Evolutionary conservation across 192 early-diverging fungal genomes (phyloP), one percentile per base, ranked within the genome.

Genomic region (Pilobolus umbonatus): DNA sequence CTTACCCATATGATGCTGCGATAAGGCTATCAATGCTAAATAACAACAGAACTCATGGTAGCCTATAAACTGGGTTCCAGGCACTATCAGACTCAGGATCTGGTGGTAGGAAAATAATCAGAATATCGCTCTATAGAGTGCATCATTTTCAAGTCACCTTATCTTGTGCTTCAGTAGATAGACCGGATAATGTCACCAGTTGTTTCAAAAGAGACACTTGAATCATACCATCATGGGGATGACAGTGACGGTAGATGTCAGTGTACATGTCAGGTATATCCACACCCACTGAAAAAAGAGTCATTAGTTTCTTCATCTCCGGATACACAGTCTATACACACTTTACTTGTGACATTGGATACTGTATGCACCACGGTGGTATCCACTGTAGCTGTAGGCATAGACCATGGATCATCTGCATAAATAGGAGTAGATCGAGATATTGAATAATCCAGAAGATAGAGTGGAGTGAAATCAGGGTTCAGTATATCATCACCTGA

Each of bases 1-100:
- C 32, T 65, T 74, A 77, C 75, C 72, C 83, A 91, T 86, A 73
- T 91, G 84, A 67, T 91, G 88, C 62, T 91, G 89, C 4, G 87
- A 85, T 60, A 87, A 69, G 8, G 82, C 89, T 4, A 80, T 65
- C 47, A 91, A 73, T 7, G 87, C 87, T 38, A 91, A 65, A 5
- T 84, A 83, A 49, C 84, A 71, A 44, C 86, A 85, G 65, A 87
- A 88, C 68, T 88, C 89, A 60, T 77, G 81, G 58, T 69, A 75
- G 7, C 73, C 75, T 26, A 80, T 64, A 53, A 72, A 68, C 12
- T 74, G 71, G 35, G 72, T 69, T 34, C 69, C 76, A 10, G 73
- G 65, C 8, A 72, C 69, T 21, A 75, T 75, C 6, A 76, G 55
- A 67, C 69, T 68, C 25, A 80, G 28, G 39, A 80, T 75, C 78